These are phyloP conservation scores for Camelina neglecta DNA, from an alignment of 345 rosid species.

Conservation along the genomic window DNA sequence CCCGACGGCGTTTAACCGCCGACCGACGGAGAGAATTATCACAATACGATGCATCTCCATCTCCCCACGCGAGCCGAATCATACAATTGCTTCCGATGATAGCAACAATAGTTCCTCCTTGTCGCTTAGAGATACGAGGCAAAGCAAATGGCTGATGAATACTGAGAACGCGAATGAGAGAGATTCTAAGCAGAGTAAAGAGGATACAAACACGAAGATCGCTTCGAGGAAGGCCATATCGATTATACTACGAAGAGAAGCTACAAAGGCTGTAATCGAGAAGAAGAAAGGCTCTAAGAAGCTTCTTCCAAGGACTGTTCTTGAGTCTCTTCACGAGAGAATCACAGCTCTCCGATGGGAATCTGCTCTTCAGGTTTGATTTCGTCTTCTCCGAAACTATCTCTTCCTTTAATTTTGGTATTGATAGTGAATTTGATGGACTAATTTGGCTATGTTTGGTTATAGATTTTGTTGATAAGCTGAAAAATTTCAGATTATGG, in stretches of 20 bases:
- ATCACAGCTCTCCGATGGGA: conserved; percentile 89
- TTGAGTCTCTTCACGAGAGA: conserved; percentile 86
- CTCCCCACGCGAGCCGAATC: conserved; percentile 32
- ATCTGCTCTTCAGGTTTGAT: conserved; percentile 80
- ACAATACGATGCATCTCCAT: conserved; percentile 16
- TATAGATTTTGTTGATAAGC: not conserved
- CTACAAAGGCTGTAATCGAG: conserved; percentile 78
- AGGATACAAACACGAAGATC: conserved; percentile 60
- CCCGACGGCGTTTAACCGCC: conserved; percentile 44
- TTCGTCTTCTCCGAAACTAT: not conserved
- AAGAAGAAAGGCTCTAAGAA: conserved; percentile 83
- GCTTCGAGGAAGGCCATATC: conserved; percentile 92
- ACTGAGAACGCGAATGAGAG: conserved; percentile 51
- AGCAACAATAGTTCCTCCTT: conserved; percentile 8
- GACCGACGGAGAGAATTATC: not conserved
- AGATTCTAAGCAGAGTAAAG: conserved; percentile 57
- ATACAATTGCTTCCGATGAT: not conserved
- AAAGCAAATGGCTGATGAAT: conserved; percentile 46
- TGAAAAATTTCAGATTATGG: not conserved
- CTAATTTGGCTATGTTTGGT: not conserved
- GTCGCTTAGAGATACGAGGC: conserved; percentile 33
- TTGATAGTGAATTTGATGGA: not conserved
- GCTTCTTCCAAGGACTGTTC: conserved; percentile 78
- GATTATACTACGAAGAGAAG: conserved; percentile 74
- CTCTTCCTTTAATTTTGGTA: not conserved